These are phyloP conservation scores for Groenewaldozyma salmanticensis DNA, from an alignment of 805 yeast genomes.

Conservation along the genomic window DNA sequence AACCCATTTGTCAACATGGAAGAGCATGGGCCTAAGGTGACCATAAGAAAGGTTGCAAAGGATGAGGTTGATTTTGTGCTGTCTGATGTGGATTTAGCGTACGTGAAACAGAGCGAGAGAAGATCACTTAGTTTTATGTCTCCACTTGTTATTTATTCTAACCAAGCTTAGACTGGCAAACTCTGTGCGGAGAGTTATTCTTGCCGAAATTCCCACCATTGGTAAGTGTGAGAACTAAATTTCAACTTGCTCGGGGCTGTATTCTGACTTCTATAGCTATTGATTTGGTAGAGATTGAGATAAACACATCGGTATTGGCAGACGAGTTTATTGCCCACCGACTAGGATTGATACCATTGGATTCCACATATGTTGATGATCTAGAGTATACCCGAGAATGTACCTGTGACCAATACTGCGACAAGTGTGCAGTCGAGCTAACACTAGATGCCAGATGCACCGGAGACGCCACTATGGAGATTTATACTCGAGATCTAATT, in stretches of 20 bases:
- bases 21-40: slow-evolving; percentile 60
- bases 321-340: slow-evolving; percentile 96
- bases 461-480: slow-evolving; percentile 77
- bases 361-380: slow-evolving; percentile 72
- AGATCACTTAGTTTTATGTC: too few relatives aligned
- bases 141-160: too few relatives aligned
- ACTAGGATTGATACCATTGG: slow-evolving; percentile 83
- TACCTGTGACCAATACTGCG: slow-evolving; percentile 96
- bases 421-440: slow-evolving; percentile 83
- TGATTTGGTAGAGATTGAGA: slow-evolving; percentile 89
- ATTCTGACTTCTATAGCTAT: slow-evolving; percentile 42
- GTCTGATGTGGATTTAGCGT: slow-evolving; percentile 74
- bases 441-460: slow-evolving; percentile 84
- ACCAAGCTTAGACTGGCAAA: slow-evolving; percentile 50
- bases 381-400: slow-evolving; percentile 81
- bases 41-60: slow-evolving; percentile 73
- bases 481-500: slow-evolving; percentile 73
- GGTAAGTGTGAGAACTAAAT: slow-evolving; percentile 14
- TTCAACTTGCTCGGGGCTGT: background rate
- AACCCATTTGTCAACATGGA: slow-evolving; percentile 13
- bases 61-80: slow-evolving; percentile 88
- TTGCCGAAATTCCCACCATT: slow-evolving; percentile 95
- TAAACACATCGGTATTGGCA: slow-evolving; percentile 88
- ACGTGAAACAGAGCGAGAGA: slow-evolving; percentile 12
- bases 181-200: slow-evolving; percentile 81